Evolutionary conservation across 331 rosid genomes (phyloP).

Genomic region (Rhamnella rubrinervis): DNA sequence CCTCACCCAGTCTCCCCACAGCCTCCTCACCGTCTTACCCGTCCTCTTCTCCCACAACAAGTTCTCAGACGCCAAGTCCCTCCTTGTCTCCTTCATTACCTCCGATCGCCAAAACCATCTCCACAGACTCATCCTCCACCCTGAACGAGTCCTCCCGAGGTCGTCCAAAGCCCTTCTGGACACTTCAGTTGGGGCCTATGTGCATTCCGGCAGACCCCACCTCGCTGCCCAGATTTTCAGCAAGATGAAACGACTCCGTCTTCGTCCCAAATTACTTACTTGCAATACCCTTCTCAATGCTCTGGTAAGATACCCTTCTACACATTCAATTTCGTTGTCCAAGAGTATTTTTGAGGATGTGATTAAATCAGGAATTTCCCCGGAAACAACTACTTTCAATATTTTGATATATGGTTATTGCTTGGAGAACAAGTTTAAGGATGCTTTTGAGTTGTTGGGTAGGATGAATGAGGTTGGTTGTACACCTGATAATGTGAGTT

Average conservation of each 20-base stretch:
- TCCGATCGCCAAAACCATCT: constrained; percentile 57
- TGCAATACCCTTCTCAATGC: constrained; percentile 65
- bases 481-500: constrained; percentile 66
- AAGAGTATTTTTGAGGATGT: constrained; percentile 43
- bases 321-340: constrained; percentile 38
- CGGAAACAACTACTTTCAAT: constrained; percentile 52
- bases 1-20: constrained; percentile 37
- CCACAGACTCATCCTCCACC: constrained; percentile 50
- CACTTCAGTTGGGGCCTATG: constrained; percentile 70
- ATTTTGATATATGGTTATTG: constrained; percentile 71
- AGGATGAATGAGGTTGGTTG: constrained; percentile 59
- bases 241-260: constrained; percentile 59
- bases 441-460: constrained; percentile 42
- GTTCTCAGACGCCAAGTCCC: constrained; percentile 66
- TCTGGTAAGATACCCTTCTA: constrained; percentile 50
- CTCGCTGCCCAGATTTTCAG: constrained; percentile 59
- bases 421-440: constrained; percentile 38
- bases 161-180: constrained; percentile 48
- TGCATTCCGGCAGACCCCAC: constrained; percentile 45
- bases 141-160: constrained; percentile 25
- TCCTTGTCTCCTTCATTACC: constrained; percentile 60
- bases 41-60: constrained; percentile 50
- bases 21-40: constrained; percentile 65
- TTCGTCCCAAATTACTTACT: constrained; percentile 62
- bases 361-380: constrained; percentile 42